Conservation (phyloP, 1,284 basidiomycete genomes). For the Marasmius oreades region DNA sequence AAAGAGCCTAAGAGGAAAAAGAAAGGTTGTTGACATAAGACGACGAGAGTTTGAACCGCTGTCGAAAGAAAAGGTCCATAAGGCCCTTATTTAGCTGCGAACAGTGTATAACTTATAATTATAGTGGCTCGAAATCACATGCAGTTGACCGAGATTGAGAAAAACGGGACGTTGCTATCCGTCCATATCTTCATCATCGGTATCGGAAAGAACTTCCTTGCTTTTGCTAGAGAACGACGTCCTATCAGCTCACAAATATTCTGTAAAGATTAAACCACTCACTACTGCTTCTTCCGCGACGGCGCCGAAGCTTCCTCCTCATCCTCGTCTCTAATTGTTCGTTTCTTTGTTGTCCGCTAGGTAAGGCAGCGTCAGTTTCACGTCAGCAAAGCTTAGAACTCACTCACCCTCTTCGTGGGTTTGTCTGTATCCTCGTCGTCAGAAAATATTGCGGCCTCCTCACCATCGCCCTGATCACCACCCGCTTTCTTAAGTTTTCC, state of each 20-base stretch:
- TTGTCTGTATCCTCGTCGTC: conserved; percentile 65
- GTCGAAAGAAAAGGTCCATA: no score
- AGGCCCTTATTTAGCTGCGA: no score
- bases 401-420: conserved; percentile 61
- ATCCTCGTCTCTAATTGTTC: conserved; percentile 72
- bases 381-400: neutral
- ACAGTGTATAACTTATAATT: no score
- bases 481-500: conserved; percentile 24
- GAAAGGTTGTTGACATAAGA: no score
- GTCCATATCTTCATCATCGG: conserved; percentile 58
- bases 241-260: neutral
- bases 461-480: conserved; percentile 36
- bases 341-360: conserved; percentile 60
- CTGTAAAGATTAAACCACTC: conserved; percentile 27
- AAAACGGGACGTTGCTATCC: conserved; percentile 1
- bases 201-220: conserved; percentile 75
- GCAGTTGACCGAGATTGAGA: no score
- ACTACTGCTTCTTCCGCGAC: conserved; percentile 72
- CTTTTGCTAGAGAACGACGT: conserved; percentile 59
- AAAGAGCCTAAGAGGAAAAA: no score
- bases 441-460: conserved; percentile 54
- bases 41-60: no score
- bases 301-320: conserved; percentile 56
- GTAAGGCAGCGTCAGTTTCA: conserved; percentile 7
- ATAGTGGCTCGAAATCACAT: no score